phyloP scores from a whole-genome alignment of 257 asterid genomes.

The Lycium ferocissimum region DNA sequence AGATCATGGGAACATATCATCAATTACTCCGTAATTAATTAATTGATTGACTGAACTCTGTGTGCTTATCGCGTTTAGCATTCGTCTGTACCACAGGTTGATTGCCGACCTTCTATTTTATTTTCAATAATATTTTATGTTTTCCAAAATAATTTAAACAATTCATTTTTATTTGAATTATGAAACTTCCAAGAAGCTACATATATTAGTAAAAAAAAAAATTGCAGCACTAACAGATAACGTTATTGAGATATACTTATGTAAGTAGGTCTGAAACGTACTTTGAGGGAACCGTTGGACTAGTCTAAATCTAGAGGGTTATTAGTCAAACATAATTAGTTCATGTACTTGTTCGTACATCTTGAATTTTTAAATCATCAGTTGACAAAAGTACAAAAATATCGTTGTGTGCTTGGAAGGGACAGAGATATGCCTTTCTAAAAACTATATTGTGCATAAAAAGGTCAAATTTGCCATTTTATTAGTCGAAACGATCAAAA shows the following conservation, averaged over 20 bases:
- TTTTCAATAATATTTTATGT: no score
- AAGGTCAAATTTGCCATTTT: neutral
- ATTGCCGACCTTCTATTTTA: neutral
- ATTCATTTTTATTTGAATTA: neutral
- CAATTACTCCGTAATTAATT: neutral
- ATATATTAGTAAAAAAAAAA: neutral
- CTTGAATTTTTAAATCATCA: constrained; percentile 9
- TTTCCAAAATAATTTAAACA: no score
- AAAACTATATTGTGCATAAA: neutral
- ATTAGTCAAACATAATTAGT: neutral
- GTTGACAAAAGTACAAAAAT: constrained; percentile 7
- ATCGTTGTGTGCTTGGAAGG: neutral
- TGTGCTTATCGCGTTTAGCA: neutral
- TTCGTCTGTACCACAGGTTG: neutral
- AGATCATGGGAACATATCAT: neutral
- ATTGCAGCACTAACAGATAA: neutral
- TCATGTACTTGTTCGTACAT: constrained; percentile 29
- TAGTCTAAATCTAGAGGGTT: constrained; percentile 14
- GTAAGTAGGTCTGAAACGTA: neutral
- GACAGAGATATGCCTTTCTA: no score
- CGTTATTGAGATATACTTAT: neutral
- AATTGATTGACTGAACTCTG: neutral
- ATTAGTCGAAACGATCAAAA: neutral
- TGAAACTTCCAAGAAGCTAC: constrained; percentile 2
- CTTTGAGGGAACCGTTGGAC: neutral